Base-by-base conservation (phyloP, 148 eudicot species). In the Rhododendron mucronatum region DNA sequence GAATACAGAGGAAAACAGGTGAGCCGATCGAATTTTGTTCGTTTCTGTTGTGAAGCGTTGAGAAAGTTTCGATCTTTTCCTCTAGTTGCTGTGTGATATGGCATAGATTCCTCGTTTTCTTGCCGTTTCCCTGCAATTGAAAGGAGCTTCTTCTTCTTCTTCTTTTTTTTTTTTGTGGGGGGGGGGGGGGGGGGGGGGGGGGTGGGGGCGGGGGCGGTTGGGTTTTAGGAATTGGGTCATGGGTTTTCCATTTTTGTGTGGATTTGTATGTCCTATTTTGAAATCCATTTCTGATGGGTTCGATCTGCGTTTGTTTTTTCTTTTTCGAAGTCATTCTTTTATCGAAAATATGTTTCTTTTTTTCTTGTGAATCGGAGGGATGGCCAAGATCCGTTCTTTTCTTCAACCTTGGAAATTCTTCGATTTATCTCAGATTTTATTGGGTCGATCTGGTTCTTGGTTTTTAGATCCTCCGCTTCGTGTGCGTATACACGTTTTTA, bases 231-330 rank as follows among this genome's bases (percentile, higher is more conserved):
- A 37, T 80, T 80, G n/a, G 57, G 23, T 48, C 20, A 1, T 50
- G 82, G 35, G 84, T 47, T 76, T 51, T 30, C 26, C 41, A 85
- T 89, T 26, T 51, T 51, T 16, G 3, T 55, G 18, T 55, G 61
- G 21, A 16, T 55, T 86, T 88, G 26, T 50, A 14, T 6, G 39
- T 71, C 74, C 57, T 39, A 3, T 12, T 81, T 15, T 41, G 67
- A 59, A 85, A 74, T 89, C 26, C 75, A 45, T n/a, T 8, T 14
- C 39, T 1, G 69, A 44, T 85, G 85, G 59, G 83, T 83, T 84
- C 83, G 93, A 91, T 91, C 91, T 84, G 82, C 12, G 78, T n/a
- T 73, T 48, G 21, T 0, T 55, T 55, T 55, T 53, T 14, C 3
- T 53, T 53, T 53, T 15, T 15, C 5, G 15, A 50, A 50, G 53